phyloP scores from a whole-genome alignment of 2,329 filamentous ascomycete species.

The Colletotrichum gloeosporioides region DNA sequence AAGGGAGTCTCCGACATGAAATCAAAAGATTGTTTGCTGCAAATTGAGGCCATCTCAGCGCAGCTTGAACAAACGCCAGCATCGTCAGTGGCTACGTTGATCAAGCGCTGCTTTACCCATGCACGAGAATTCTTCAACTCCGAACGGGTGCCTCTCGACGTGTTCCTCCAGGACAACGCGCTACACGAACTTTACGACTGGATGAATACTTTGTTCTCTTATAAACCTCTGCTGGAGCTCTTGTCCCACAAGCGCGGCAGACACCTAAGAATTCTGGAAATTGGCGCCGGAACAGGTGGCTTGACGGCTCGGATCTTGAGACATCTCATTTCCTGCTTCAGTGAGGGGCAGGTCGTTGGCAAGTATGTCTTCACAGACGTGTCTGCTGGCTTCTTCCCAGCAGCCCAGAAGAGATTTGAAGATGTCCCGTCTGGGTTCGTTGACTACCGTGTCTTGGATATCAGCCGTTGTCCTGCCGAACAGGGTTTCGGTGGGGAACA shows the following conservation, averaged over 20 bases:
- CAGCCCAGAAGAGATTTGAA: not conserved
- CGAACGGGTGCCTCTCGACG: not conserved
- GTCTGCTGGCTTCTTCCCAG: conserved; percentile 26
- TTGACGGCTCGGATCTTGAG: not conserved
- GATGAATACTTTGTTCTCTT: conserved; percentile 12
- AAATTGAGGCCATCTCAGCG: not conserved
- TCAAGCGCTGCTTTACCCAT: conserved; percentile 6
- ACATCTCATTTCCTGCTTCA: conserved; percentile 7
- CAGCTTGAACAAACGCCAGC: not conserved
- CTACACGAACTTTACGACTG: conserved; percentile 11
- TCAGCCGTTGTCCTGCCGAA: conserved; percentile 25
- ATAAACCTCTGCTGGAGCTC: not conserved
- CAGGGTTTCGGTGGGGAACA: conserved; percentile 36
- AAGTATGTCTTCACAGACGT: conserved; percentile 31
- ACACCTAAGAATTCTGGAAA: conserved; percentile 38
- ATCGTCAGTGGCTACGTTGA: not conserved
- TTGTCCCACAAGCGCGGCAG: not conserved
- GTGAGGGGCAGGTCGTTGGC: conserved; percentile 1
- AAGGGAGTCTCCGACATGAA: too few species aligned
- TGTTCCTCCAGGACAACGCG: not conserved
- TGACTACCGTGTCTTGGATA: conserved; percentile 24
- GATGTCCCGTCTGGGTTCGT: not conserved
- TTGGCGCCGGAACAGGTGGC: conserved; percentile 16
- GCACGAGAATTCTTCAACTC: not conserved
- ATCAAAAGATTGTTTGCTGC: not conserved